Evolutionary conservation across 768 basidiomycete species (phyloP).

Genomic region (Calocybe indica): DNA sequence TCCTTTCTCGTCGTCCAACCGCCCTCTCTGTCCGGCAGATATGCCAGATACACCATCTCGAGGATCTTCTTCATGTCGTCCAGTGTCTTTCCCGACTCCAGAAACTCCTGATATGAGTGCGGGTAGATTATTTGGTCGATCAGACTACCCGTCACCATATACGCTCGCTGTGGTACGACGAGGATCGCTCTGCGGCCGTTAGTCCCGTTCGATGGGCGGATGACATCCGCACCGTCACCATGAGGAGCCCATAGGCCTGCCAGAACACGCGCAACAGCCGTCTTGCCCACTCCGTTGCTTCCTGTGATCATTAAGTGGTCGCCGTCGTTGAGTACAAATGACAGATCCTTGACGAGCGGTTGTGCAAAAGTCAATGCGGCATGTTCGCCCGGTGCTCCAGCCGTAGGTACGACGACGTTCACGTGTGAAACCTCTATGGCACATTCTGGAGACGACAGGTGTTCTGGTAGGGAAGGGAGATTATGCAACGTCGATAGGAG

Average conservation of each 20-base stretch:
- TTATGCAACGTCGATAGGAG: conserved; percentile 83
- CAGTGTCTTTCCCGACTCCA: conserved; percentile 52
- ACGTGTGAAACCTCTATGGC: conserved; percentile 63
- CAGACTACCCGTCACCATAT: conserved; percentile 84
- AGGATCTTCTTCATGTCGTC: conserved; percentile 73
- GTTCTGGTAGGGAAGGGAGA: conserved; percentile 45
- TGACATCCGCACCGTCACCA: conserved; percentile 25
- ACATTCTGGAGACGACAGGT: conserved; percentile 27
- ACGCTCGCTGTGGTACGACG: conserved; percentile 88
- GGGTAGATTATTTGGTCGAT: conserved; percentile 95
- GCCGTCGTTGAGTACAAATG: conserved; percentile 54
- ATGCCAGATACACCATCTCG: conserved; percentile 76
- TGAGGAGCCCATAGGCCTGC: conserved; percentile 83
- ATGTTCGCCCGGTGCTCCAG: conserved; percentile 7
- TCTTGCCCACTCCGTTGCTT: conserved; percentile 90
- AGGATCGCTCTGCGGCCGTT: conserved; percentile 55
- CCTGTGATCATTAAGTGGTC: conserved; percentile 95
- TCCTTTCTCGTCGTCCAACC: conserved; percentile 89
- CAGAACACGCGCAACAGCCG: conserved; percentile 80
- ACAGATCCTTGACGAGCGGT: conserved; percentile 68
- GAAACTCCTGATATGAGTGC: conserved; percentile 72
- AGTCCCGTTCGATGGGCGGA: conserved; percentile 24
- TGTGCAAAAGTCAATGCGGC: conserved; percentile 12
- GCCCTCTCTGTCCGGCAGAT: conserved; percentile 82
- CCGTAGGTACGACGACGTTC: conserved; percentile 58